Conservation (phyloP, 106 monocot genomes). For the Vanilla planifolia region DNA sequence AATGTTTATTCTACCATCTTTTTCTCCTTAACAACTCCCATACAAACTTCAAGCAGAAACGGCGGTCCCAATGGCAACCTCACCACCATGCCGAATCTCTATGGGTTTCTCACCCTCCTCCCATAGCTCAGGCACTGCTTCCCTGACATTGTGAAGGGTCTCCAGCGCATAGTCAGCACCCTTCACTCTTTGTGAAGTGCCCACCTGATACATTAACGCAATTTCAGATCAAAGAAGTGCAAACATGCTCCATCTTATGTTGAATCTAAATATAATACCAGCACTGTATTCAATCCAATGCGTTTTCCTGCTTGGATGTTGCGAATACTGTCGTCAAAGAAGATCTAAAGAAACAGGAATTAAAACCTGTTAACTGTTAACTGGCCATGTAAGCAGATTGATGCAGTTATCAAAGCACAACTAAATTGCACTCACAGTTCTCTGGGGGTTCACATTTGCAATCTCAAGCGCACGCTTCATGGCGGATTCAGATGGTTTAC, state of each 20-base stretch:
- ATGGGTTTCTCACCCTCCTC: constrained; percentile 39
- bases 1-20: background rate
- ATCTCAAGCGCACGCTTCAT: constrained; percentile 61
- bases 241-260: background rate
- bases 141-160: constrained; percentile 77
- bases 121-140: constrained; percentile 84
- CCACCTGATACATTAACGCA: constrained; percentile 42
- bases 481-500: constrained; percentile 79
- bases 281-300: constrained; percentile 75
- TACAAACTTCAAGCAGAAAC: constrained; percentile 42
- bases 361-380: background rate
- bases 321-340: constrained; percentile 89
- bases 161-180: constrained; percentile 69
- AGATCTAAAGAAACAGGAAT: constrained; percentile 38
- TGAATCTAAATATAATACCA: constrained; percentile 30
- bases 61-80: constrained; percentile 62
- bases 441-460: constrained; percentile 60
- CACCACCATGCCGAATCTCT: constrained; percentile 21
- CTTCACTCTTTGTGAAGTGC: constrained; percentile 39
- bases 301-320: constrained; percentile 72
- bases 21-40: background rate
- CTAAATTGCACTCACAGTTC: constrained; percentile 39
- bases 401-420: background rate
- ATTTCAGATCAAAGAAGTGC: background rate
- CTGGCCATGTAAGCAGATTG: no score